Conservation (phyloP, 805 yeast genomes). For the Candida vartiovaarae region DNA sequence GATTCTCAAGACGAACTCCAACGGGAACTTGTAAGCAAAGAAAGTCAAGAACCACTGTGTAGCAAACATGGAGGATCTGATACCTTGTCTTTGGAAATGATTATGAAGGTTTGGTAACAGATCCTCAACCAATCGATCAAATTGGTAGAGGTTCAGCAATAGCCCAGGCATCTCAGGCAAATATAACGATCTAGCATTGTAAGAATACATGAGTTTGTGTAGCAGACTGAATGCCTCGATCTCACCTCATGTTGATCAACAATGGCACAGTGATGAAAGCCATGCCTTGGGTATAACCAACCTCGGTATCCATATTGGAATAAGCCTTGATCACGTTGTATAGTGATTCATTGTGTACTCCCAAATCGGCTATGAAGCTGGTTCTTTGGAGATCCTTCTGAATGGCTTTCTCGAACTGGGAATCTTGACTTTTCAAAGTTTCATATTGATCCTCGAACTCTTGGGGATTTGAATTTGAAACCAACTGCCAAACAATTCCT, state of each 20-base stretch:
- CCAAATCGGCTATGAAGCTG: constrained; percentile 54
- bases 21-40: constrained; percentile 91
- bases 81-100: constrained; percentile 81
- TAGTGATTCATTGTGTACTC: constrained; percentile 56
- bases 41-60: constrained; percentile 96
- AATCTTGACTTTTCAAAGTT: constrained; percentile 42
- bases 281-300: constrained; percentile 98
- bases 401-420: constrained; percentile 68
- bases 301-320: constrained; percentile 80
- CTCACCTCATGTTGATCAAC: constrained; percentile 69
- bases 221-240: constrained; percentile 80
- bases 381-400: constrained; percentile 82
- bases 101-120: constrained; percentile 60
- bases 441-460: constrained; percentile 28
- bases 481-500: constrained; percentile 89
- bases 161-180: constrained; percentile 92
- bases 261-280: constrained; percentile 87
- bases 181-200: constrained; percentile 71
- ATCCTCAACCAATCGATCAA: constrained; percentile 81
- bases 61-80: constrained; percentile 91
- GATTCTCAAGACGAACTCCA: constrained; percentile 79
- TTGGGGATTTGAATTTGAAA: constrained; percentile 65
- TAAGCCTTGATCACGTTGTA: constrained; percentile 77
- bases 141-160: constrained; percentile 78
- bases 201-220: constrained; percentile 76